These are phyloP conservation scores for Aspergillus hiratsukae DNA, from an alignment of 2,329 filamentous ascomycete species.

Conservation along the genomic window DNA sequence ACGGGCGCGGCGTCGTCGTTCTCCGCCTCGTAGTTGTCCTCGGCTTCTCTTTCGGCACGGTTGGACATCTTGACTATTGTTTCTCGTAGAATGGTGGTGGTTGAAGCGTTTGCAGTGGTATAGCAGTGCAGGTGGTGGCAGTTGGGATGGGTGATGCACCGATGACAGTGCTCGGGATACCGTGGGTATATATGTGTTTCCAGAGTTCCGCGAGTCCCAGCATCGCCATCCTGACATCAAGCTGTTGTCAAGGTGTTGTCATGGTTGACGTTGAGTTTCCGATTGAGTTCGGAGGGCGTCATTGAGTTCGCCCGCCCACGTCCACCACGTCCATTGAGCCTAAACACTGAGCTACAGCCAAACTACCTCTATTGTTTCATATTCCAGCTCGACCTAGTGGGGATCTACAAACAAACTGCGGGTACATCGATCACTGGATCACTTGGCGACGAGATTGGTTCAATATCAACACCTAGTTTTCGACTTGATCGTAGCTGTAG, in stretches of 20 bases:
- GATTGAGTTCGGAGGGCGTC: background rate
- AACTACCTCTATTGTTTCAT: background rate
- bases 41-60: constrained; percentile 21
- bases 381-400: background rate
- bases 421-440: background rate
- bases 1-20: constrained; percentile 26
- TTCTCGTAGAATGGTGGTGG: background rate
- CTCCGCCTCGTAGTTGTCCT: constrained; percentile 25
- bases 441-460: background rate
- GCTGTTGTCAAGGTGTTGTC: background rate
- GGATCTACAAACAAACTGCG: background rate
- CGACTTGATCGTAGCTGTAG: too few species aligned
- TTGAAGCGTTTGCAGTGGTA: background rate
- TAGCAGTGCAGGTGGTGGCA: background rate
- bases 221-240: constrained; percentile 13
- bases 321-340: too few species aligned
- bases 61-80: constrained; percentile 18
- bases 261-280: background rate
- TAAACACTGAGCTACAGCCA: background rate
- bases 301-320: too few species aligned
- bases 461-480: background rate
- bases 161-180: background rate
- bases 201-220: background rate
- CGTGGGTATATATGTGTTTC: constrained; percentile 2
- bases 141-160: background rate